Base-by-base conservation (phyloP, 768 basidiomycete genomes). In the Kondoa subrosea region DNA sequence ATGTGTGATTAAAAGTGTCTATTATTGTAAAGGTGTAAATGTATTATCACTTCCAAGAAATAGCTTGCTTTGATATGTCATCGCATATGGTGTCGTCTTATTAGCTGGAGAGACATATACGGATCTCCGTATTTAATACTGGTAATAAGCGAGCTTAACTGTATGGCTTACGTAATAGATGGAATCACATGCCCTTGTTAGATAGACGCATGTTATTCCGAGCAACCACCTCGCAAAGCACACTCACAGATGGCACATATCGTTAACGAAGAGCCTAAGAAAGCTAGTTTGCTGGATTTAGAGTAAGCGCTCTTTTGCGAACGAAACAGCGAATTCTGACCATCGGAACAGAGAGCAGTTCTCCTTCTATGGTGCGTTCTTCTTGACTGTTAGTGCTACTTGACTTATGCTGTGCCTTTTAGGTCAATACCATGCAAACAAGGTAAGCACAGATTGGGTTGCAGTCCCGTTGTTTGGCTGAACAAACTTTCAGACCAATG, bases 291-390 rank as follows among this genome's bases (percentile, higher is more conserved):
- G 29, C 30, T 63, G 12, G 30, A 63, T 32, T 32, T 63, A 12
- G 61, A 63, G 61, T 63, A 32, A 27, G 61, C 29, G 29, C 26
- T 8, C 33, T n/a, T n/a, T n/a, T n/a, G n/a, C n/a, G n/a, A n/a
- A n/a, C n/a, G n/a, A n/a, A n/a, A n/a, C n/a, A n/a, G n/a, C n/a
- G n/a, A n/a, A n/a, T n/a, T n/a, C n/a, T n/a, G n/a, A n/a, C n/a
- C n/a, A n/a, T n/a, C n/a, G n/a, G n/a, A n/a, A n/a, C 8, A 63
- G 61, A n/a, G 61, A 63, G 26, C 61, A 63, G 34, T 63, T 63
- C 61, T 27, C 61, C 26, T 63, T 63, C 61, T 63, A 63, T 32
- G 61, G 61, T 31, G 8, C 15, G 61, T 16, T 12, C 33, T 60
- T 17, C 26, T 63, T 63, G 14, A 3, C n/a, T 30, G 61, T 31